These are phyloP conservation scores for Suillus decipiens DNA, from an alignment of 768 basidiomycete genomes.

Conservation along the genomic window DNA sequence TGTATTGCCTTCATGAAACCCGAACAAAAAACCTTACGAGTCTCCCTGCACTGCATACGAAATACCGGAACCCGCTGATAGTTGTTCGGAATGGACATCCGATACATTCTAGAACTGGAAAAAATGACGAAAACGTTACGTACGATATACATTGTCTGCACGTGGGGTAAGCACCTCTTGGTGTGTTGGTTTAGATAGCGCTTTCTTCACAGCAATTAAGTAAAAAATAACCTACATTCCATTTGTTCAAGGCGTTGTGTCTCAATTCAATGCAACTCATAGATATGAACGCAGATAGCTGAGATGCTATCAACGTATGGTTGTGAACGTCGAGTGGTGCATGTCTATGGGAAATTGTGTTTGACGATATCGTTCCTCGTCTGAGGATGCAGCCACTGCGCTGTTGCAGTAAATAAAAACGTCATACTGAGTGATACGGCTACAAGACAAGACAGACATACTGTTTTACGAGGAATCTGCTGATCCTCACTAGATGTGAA, in stretches of 20 bases:
- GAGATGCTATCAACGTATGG: slow-evolving; percentile 70
- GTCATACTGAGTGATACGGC: neutral
- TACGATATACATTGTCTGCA: neutral
- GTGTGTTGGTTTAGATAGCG: neutral
- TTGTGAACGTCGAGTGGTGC: slow-evolving; percentile 92
- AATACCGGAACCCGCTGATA: neutral
- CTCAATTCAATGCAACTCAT: slow-evolving; percentile 36
- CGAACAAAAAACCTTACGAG: neutral
- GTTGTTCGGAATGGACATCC: neutral
- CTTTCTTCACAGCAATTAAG: neutral
- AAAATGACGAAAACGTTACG: neutral
- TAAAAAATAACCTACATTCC: neutral
- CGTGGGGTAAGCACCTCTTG: neutral
- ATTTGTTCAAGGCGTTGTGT: neutral
- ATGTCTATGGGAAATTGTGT: slow-evolving; percentile 62
- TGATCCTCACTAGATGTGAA: slow-evolving; percentile 92
- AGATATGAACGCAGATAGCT: slow-evolving; percentile 79
- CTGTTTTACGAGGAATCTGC: slow-evolving; percentile 96
- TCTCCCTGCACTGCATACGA: neutral
- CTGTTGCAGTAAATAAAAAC: slow-evolving; percentile 34
- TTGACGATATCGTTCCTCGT: slow-evolving; percentile 87
- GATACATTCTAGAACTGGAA: neutral
- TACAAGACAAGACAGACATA: slow-evolving; percentile 36
- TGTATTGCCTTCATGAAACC: neutral
- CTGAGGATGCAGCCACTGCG: slow-evolving; percentile 67